Base-by-base conservation (phyloP, 2,329 filamentous ascomycete genomes). In the Sporothrix pallida region DNA sequence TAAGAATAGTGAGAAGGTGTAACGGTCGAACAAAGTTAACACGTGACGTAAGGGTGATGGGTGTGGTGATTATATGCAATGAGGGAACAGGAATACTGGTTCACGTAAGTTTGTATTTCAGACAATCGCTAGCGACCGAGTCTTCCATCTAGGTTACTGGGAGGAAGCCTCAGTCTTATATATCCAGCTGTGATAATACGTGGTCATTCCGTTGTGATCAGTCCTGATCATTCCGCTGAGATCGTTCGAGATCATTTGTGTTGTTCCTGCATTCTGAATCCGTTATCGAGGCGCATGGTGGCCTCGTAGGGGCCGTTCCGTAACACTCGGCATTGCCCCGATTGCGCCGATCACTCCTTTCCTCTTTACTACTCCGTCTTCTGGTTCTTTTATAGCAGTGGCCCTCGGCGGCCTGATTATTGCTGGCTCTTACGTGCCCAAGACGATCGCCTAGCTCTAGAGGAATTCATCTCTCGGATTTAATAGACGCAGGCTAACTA, bases 331-430 rank as follows among this genome's bases (percentile, higher is more conserved):
- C 50, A 54, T 54, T 54, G 50, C 50, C 50, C 50, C 50, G 50
- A 54, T 54, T 54, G 50, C 50, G n/a, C 50, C 50, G 50, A 54
- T 54, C 50, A 54, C 50, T 54, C 50, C 50, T 54, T 54, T 54
- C 17, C 17, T 54, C 50, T 54, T 20, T 54, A 54, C 50, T 54
- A 54, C 50, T 54, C 50, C n/a, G 17, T 54, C 50, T 54, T 54
- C 50, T 54, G 50, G 50, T 20, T 54, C 50, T 54, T 54, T 10
- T 54, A 20, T 54, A 20, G 50, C 50, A 54, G 50, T 54, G 50
- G 50, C 50, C 50, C 50, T 54, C 17, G 50, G 50, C 17, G 50
- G 17, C 50, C 50, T 54, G 50, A 54, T 54, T 54, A 54, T 54
- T 54, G 50, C 50, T 54, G 50, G 50, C 50, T 54, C 50, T 10